These are phyloP conservation scores for Kitagawia praeruptora DNA, from an alignment of 129 eudicot species.

Conservation along the genomic window DNA sequence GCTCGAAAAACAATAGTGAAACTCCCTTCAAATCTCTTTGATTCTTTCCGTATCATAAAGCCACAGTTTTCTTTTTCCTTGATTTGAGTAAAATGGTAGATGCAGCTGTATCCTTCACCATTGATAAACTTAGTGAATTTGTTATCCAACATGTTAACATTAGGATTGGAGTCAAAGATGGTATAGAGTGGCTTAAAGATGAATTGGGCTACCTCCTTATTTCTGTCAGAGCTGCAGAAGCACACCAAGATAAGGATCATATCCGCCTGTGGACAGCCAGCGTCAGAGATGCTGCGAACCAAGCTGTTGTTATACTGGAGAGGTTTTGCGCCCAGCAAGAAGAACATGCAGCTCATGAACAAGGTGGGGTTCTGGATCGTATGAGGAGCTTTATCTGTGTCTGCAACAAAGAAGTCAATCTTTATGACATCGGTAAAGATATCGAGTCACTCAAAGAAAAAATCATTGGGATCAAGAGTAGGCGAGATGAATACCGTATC, in stretches of 20 bases:
- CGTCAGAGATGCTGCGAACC: constrained; percentile 1
- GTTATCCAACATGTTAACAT: background rate
- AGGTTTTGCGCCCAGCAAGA: background rate
- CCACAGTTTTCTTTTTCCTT: too few relatives aligned
- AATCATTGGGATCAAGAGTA: too few relatives aligned
- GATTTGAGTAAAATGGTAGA: constrained; percentile 1
- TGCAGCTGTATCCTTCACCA: background rate
- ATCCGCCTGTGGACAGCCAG: background rate
- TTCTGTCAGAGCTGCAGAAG: constrained; percentile 12
- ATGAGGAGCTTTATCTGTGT: too few relatives aligned
- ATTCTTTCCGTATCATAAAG: too few relatives aligned
- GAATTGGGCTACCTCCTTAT: background rate
- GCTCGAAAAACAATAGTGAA: too few relatives aligned
- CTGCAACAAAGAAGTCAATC: too few relatives aligned
- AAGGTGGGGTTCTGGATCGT: too few relatives aligned
- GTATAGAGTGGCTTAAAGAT: background rate
- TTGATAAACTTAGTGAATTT: constrained; percentile 3
- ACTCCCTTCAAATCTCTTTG: too few relatives aligned
- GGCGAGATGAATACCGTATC: background rate
- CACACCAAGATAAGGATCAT: background rate
- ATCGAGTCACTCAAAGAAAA: too few relatives aligned
- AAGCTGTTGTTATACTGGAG: constrained; percentile 7
- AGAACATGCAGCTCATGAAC: background rate
- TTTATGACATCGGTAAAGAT: too few relatives aligned
- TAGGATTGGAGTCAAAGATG: background rate